Base-by-base conservation (phyloP, 208 protist species). In the Zelonia costaricensis region DNA sequence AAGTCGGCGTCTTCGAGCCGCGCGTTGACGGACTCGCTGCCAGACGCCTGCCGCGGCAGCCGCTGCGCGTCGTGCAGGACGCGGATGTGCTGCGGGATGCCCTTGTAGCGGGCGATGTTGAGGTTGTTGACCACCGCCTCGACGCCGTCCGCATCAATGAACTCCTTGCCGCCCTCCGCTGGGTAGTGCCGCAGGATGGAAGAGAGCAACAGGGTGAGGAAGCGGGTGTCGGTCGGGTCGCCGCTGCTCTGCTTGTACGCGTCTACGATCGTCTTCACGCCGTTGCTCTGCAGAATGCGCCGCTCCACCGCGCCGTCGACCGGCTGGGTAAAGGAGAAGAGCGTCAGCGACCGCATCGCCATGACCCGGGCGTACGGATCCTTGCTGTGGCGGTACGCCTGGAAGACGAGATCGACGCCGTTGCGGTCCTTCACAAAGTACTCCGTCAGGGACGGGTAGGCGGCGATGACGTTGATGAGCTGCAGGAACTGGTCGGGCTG, bases 101-200 rank as follows among this genome's bases (percentile, higher is more conserved):
- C 91, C 71, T 96, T 96, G 74, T 92, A 96, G 5, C 84, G 77
- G 1, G 85, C 61, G 31, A 93, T 86, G 66, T 94, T 96, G 15
- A 96, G 42, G 55, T 86, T 91, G 59, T 86, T 74, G 45, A 96
- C 82, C 3, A 76, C 70, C 30, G 85, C 85, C 75, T 92, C 76
- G 13, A 96, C 71, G 20, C 86, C 87, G 13, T 78, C 74, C 6
- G 78, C 82, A 20, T 93, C 85, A 23, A 94, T 35, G 55, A 93
- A 94, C 71, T 92, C 83, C 60, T 74, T 78, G 6, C 86, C 86
- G 20, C 75, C 82, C 63, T 91, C 87, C 51, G 80, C 74, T 0
- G 91, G 91, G 60, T 86, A 92, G 55, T 91, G 85, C 4, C 91
- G 76, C 68, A 96, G 60, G n/a, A 96, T 76, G 18, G 91, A 96